These are phyloP conservation scores for Blastobotrys elegans DNA, from an alignment of 1,139 yeast genomes.

Conservation along the genomic window DNA sequence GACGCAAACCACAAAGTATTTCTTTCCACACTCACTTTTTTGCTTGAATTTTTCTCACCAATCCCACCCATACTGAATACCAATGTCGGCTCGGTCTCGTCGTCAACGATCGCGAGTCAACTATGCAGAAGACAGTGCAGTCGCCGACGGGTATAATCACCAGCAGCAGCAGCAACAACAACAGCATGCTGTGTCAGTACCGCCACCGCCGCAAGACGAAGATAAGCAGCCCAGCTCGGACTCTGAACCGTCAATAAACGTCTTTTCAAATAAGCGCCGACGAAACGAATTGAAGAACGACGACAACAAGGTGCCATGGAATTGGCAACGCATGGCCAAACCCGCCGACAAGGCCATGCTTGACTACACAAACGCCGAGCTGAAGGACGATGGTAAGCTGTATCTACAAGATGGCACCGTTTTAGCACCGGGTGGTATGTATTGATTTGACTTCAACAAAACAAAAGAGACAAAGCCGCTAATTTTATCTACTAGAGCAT, in stretches of 20 bases:
- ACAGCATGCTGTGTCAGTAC: neutral
- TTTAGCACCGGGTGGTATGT: conserved; percentile 32
- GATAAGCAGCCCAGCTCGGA: neutral
- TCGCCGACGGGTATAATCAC: conserved; percentile 10
- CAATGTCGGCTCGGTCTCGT: conserved; percentile 14
- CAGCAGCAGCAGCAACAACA: neutral
- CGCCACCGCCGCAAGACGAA: neutral
- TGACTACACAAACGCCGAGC: conserved; percentile 40
- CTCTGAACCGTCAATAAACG: too few relatives aligned
- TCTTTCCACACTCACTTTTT: neutral
- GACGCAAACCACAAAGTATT: too few relatives aligned
- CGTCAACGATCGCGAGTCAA: conserved; percentile 29
- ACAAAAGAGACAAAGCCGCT: neutral
- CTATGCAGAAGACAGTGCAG: conserved; percentile 27
- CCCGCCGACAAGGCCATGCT: conserved; percentile 26
- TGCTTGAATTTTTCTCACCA: neutral
- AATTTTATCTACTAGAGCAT: conserved; percentile 44
- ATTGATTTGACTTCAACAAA: neutral
- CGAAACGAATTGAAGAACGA: conserved; percentile 2
- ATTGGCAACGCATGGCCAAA: conserved; percentile 35
- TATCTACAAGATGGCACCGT: conserved; percentile 34
- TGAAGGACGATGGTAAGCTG: conserved; percentile 34
- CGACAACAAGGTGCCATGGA: conserved; percentile 24
- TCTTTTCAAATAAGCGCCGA: conserved; percentile 1
- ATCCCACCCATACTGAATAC: too few relatives aligned